Base-by-base conservation (phyloP, 1,139 yeast species). In the Pichia cactophila region DNA sequence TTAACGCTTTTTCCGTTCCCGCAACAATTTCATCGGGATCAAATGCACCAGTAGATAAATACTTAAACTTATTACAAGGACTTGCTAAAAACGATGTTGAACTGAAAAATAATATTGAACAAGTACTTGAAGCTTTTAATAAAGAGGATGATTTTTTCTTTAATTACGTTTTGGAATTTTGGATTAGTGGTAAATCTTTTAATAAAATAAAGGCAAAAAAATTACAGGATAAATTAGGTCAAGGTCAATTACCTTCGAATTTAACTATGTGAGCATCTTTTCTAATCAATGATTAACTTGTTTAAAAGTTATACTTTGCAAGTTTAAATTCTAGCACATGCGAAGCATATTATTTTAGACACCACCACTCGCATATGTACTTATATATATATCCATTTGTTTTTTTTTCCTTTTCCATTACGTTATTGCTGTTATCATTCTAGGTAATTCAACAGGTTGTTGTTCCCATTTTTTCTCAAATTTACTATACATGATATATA, bases 81-180 rank as follows among this genome's bases (percentile, higher is more conserved):
- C 54, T 63, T 28, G 67, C 65, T 8, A 59, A 58, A 42, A 63
- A 63, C 48, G 67, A 63, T 49, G 58, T 58, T 9, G 67, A 63
- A 50, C 47, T 63, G 40, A 60, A 61, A 40, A 44, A 51, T 16
- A 58, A 50, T 28, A 57, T 62, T 26, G 61, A 60, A 42, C 45
- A 46, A 20, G 58, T 63, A n/a, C 45, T 63, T 29, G 54, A 55
- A 31, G 59, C 62, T 1, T 63, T 63, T 44, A 61, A 61, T 39
- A 54, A 62, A 10, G 65, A 61, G 42, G 66, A 62, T 49, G 66
- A 62, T 49, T 56, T 50, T 48, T 63, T 63, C 40, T 62, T 62
- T 44, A 56, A 60, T 43, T 63, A 62, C 38, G 67, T 62, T 5
- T 53, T 63, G 12, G 63, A 61, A 47, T 59, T 61, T 44, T 63